Evolutionary conservation across 2,329 filamentous ascomycete species (phyloP).

Genomic region (Rosellinia necatrix): DNA sequence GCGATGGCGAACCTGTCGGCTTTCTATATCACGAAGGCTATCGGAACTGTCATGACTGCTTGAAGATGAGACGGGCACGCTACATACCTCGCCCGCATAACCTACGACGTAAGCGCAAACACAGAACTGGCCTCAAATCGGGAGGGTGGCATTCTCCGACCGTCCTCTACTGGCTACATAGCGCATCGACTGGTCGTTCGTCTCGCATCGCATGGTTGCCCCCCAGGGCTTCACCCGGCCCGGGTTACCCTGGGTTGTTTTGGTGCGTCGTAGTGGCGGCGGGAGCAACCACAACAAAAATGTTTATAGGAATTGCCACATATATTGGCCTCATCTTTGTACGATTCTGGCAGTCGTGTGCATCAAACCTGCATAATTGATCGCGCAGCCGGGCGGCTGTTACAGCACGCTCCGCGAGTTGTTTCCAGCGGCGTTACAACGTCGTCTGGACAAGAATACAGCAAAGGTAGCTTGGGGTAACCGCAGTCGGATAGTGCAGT

Average conservation of each 20-base stretch:
- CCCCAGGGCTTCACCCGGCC: conserved; percentile 6
- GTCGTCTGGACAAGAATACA: conserved; percentile 12
- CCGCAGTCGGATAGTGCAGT: no score
- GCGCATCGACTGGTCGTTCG: conserved; percentile 1
- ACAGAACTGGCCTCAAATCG: no score
- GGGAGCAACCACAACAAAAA: neutral
- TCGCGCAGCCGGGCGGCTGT: conserved; percentile 15
- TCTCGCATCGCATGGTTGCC: conserved; percentile 14
- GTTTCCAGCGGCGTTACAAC: conserved; percentile 11
- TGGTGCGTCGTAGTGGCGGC: neutral
- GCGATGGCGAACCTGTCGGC: no score
- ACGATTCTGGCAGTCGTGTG: conserved; percentile 20
- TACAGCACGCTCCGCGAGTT: conserved; percentile 9
- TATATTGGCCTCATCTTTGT: conserved; percentile 3
- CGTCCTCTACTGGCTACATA: conserved; percentile 1
- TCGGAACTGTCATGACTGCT: no score
- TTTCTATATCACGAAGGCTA: no score
- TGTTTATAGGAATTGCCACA: conserved; percentile 9
- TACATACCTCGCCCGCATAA: no score
- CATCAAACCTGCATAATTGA: conserved; percentile 21
- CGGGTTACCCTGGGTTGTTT: conserved; percentile 4
- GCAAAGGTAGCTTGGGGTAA: conserved; percentile 4
- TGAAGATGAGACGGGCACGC: no score
- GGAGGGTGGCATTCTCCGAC: conserved; percentile 20
- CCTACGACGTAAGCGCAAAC: no score